Evolutionary conservation across 306 rosid species (phyloP).

Genomic region (Styphnolobium japonicum): DNA sequence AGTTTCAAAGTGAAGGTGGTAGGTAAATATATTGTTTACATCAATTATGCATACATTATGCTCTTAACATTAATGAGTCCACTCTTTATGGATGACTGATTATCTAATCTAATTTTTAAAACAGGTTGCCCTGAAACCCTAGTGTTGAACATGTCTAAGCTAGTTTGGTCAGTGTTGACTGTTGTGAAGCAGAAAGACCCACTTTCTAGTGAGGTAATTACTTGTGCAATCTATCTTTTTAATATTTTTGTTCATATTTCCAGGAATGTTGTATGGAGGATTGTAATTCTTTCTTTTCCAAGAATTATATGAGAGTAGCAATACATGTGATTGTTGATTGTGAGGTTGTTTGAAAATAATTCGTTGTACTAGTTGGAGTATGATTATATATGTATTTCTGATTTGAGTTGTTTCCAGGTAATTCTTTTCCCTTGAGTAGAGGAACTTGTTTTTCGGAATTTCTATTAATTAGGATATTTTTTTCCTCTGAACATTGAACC

Average conservation of each 20-base stretch:
- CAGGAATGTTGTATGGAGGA: neutral
- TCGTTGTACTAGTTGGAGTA: too few relatives aligned
- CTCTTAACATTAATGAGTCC: neutral
- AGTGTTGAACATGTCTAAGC: conserved; percentile 82
- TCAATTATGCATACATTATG: neutral
- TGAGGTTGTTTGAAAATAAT: neutral
- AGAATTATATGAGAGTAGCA: neutral
- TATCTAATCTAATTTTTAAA: conserved; percentile 10
- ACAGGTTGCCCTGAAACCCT: conserved; percentile 94
- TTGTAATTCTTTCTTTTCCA: conserved; percentile 6
- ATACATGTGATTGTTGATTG: conserved; percentile 7
- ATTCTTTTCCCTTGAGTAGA: neutral
- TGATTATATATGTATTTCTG: neutral
- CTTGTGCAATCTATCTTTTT: conserved; percentile 13
- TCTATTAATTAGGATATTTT: neutral
- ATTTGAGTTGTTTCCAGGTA: neutral
- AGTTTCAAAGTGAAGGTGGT: neutral
- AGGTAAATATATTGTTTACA: neutral
- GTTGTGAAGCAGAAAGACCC: conserved; percentile 82
- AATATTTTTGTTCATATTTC: neutral
- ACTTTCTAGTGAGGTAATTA: conserved; percentile 93
- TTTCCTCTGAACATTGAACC: neutral
- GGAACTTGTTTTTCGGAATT: neutral
- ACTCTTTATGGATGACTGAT: conserved; percentile 13
- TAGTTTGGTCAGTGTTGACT: conserved; percentile 79